Evolutionary conservation across 148 eudicot genomes (phyloP).

Genomic region (Camellia japonica): DNA sequence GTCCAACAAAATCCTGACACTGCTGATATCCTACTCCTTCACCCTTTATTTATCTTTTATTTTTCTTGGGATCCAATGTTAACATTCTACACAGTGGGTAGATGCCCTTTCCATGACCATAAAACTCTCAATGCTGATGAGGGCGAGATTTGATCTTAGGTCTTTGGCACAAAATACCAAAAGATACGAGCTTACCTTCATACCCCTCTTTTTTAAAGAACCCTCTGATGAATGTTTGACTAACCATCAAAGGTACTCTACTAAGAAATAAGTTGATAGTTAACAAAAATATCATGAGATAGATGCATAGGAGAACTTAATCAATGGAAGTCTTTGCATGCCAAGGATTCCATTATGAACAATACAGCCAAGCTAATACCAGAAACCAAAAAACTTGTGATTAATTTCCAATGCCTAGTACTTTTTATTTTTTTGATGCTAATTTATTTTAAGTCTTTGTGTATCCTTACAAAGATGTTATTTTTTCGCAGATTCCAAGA

Average conservation of each 20-base stretch:
- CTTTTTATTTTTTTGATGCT: too few relatives aligned
- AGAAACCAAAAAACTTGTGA: neutral
- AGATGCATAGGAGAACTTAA: neutral
- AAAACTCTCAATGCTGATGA: neutral
- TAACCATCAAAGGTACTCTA: neutral
- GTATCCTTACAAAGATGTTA: neutral
- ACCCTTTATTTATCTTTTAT: neutral
- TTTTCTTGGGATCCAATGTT: neutral
- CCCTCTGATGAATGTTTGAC: neutral
- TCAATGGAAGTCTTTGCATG: conserved; percentile 3
- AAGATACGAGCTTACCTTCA: neutral
- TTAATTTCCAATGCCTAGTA: neutral
- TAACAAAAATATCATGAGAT: neutral
- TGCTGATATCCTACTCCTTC: neutral
- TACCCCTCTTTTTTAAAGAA: neutral
- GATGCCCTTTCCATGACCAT: neutral
- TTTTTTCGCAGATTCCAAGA: conserved; percentile 67
- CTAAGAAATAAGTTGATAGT: neutral
- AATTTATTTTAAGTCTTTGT: neutral
- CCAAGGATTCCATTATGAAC: neutral
- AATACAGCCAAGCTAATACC: neutral
- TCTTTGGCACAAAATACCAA: neutral
- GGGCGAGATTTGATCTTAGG: neutral
- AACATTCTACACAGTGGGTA: too few relatives aligned
- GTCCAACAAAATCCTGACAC: too few relatives aligned